Evolutionary conservation across 345 rosid species (phyloP), one percentile per base, ranked within the genome.

Genomic region (Psidium friedrichsthalianum): DNA sequence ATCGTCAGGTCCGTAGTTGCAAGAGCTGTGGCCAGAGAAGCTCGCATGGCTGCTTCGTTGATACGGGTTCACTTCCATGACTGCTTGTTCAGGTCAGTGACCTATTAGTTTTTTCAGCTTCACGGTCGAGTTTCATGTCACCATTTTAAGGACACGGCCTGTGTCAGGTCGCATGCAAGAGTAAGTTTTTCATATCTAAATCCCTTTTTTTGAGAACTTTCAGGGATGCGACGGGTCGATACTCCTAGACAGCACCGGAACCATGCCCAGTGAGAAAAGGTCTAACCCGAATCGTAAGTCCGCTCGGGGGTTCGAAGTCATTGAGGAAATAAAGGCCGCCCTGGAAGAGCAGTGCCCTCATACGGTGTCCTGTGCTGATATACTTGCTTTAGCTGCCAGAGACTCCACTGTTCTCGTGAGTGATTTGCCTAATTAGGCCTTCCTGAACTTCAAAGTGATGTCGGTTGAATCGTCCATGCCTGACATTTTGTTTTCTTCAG

Each of bases 221-320:
- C 86, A 95, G 99, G 99, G 99, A 6, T 95, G 98, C 89, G 99
- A 95, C 89, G 98, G 92, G 54, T 95, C 98, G 12, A 5, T 95
- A 82, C 88, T 96, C 86, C 86, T 96, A 54, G 99, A 95, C 90
- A 93, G 92, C 89, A 86, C 90, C 83, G 91, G 92, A 59, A 82
- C 88, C 59, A 89, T 96, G 84, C 61, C 86, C 29, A 93, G 92
- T 82, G 99, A 96, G 92, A 95, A 96, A 90, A 47, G 83, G 88
- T 94, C 99, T 0, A 92, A 87, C 87, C 95, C 96, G 1, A 96
- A 95, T 90, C 80, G 93, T 53, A 89, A 90, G 86, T 96, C 99
- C 0, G 98, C 94, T 82, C 89, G 97, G 84, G 98, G 96, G 8
- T 96, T 95, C 3, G 94, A 96, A 86, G 97, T 95, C 74, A 74